Base-by-base conservation (phyloP, 179 eudicot species). In the Drosera spatulata region DNA sequence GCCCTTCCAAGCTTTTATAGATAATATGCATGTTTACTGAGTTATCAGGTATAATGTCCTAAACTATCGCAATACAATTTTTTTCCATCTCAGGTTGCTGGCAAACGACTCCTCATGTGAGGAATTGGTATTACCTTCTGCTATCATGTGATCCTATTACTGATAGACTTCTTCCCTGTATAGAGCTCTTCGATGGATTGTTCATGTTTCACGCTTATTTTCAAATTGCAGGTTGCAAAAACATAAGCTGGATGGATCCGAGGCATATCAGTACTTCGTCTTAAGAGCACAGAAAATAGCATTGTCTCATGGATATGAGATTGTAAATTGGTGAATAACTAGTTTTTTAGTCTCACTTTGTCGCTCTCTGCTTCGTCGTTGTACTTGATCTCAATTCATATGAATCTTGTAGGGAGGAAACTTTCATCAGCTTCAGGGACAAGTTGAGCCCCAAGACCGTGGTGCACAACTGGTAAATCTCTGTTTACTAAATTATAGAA, bases 211-310 rank as follows among this genome's bases (percentile, higher is more conserved):
- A 3, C 7, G 33, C 54, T 12, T 10, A 51, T 51, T 51, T 51
- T n/a, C 14, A 4, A 3, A n/a, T n/a, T 61, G 59, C 84, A 91
- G 98, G 98, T 56, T 91, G 55, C 22, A 50, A 50, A 61, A 64
- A 62, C 67, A 84, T 6, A 66, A 60, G 39, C 62, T 80, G 80
- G 78, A 64, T 61, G 83, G 60, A 8, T 41, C 83, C 4, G 62
- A 65, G 33, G 98, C 96, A 46, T 91, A 91, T 65, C 61, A 86
- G 72, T 86, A 88, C 69, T 91, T 91, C 63, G 98, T 91, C 62
- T 64, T 91, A 65, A 72, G 80, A 73, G 95, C 96, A 60, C 95
- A 88, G 56, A 71, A 82, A 65, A 82, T 93, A 63, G 99, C 99
- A 41, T 59, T 84, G 55, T 84, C 96, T 12, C 93, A 84, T 71